Conservation (phyloP, 106 monocot genomes). For the Dendrobium nobile region DNA sequence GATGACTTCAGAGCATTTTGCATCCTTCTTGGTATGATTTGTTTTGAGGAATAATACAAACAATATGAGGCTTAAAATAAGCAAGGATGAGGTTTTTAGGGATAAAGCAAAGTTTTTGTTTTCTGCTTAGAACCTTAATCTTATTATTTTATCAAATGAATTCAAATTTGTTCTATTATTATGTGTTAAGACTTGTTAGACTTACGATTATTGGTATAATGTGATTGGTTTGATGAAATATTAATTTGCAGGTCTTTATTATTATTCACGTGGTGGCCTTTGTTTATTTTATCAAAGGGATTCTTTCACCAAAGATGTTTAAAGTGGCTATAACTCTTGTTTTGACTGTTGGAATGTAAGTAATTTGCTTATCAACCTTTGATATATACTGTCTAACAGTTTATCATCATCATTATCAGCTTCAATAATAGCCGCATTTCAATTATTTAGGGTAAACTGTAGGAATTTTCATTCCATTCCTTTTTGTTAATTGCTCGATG, state of each 20-base stretch:
- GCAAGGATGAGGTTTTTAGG: not conserved
- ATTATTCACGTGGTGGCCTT: constrained; percentile 92
- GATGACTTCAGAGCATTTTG: constrained; percentile 99
- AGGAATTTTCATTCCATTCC: not conserved
- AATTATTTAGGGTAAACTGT: not conserved
- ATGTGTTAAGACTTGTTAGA: not conserved
- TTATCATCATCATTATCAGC: not conserved
- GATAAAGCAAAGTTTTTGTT: not conserved
- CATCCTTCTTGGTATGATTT: constrained; percentile 81
- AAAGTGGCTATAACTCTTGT: constrained; percentile 97
- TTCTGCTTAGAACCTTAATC: not conserved
- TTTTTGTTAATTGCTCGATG: not conserved
- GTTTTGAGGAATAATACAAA: not conserved
- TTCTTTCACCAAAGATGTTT: constrained; percentile 83
- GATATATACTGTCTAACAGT: not conserved
- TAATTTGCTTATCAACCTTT: not conserved
- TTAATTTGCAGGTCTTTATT: constrained; percentile 80
- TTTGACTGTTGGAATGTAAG: constrained; percentile 86
- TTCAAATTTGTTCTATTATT: not conserved
- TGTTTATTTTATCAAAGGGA: constrained; percentile 93
- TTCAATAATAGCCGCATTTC: not conserved
- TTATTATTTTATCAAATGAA: not conserved
- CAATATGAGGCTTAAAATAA: not conserved
- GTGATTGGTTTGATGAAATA: not conserved
- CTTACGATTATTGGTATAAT: not conserved